phyloP scores from a whole-genome alignment of 257 asterid species.

The Jacaranda copaia region DNA sequence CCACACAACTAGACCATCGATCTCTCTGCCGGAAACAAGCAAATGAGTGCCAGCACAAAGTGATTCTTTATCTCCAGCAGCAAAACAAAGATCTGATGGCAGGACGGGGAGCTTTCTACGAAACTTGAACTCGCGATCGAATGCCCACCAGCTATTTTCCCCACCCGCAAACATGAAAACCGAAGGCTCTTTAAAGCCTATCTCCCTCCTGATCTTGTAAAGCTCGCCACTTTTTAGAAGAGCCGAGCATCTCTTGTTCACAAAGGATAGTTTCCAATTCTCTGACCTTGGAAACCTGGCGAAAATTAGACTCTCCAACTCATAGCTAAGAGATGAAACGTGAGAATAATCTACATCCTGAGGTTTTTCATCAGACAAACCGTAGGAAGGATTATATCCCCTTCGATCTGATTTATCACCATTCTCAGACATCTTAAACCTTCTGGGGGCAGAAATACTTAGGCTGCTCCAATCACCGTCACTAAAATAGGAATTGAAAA shows the following conservation, averaged over 20 bases:
- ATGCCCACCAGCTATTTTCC: slow-evolving; percentile 73
- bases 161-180: slow-evolving; percentile 80
- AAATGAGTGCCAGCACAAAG: slow-evolving; percentile 76
- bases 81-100: slow-evolving; percentile 70
- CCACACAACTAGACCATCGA: slow-evolving; percentile 71
- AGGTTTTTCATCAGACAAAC: slow-evolving; percentile 47
- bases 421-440: slow-evolving; percentile 38
- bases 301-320: slow-evolving; percentile 62
- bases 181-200: slow-evolving; percentile 57
- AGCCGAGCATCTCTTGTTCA: slow-evolving; percentile 60
- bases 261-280: slow-evolving; percentile 61
- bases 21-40: slow-evolving; percentile 72
- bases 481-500: slow-evolving; percentile 22
- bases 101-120: slow-evolving; percentile 63
- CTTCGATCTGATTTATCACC: slow-evolving; percentile 28
- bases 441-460: slow-evolving; percentile 34
- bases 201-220: slow-evolving; percentile 57
- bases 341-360: slow-evolving; percentile 90
- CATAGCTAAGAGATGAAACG: slow-evolving; percentile 59
- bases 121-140: slow-evolving; percentile 63
- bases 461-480: slow-evolving; percentile 32
- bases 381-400: slow-evolving; percentile 21
- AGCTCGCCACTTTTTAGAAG: slow-evolving; percentile 65
- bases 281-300: slow-evolving; percentile 78
- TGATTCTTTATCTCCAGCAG: slow-evolving; percentile 73